These are phyloP conservation scores for Venustampulla echinocandica DNA, from an alignment of 495 filamentous ascomycete species.

Conservation along the genomic window DNA sequence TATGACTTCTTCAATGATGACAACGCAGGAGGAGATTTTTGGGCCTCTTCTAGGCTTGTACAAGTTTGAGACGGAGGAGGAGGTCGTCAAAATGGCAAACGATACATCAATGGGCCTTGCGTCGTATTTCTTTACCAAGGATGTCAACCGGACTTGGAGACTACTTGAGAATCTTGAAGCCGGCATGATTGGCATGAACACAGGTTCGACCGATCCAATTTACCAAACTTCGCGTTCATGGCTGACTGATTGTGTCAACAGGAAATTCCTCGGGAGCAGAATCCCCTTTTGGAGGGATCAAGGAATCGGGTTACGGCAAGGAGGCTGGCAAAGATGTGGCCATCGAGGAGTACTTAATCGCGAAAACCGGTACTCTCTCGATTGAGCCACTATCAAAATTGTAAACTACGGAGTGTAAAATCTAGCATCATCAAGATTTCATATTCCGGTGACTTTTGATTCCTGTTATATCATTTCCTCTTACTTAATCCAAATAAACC, in stretches of 20 bases:
- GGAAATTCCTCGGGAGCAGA: conserved; percentile 56
- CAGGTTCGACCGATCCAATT: too few relatives aligned
- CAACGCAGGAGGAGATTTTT: conserved; percentile 75
- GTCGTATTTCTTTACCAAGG: conserved; percentile 71
- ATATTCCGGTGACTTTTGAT: too few relatives aligned
- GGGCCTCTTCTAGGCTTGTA: conserved; percentile 73
- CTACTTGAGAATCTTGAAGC: conserved; percentile 72
- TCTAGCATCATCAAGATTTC: too few relatives aligned
- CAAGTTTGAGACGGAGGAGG: conserved; percentile 68
- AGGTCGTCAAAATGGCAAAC: conserved; percentile 72
- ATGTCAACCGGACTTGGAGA: conserved; percentile 58
- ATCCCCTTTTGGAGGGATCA: conserved; percentile 65
- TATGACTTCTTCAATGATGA: conserved; percentile 67
- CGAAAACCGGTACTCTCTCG: conserved; percentile 61
- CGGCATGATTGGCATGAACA: conserved; percentile 82
- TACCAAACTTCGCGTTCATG: too few relatives aligned
- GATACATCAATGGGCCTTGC: conserved; percentile 65
- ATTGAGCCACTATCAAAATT: too few relatives aligned
- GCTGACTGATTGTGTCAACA: too few relatives aligned
- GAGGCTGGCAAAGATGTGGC: conserved; percentile 67
- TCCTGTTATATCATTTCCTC: too few relatives aligned
- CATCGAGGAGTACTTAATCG: conserved; percentile 59
- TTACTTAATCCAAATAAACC: too few relatives aligned
- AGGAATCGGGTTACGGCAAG: conserved; percentile 70
- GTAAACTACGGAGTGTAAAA: too few relatives aligned